Evolutionary conservation across 192 early-diverging fungal genomes (phyloP).

Genomic region (Gamsiella multidivaricata): DNA sequence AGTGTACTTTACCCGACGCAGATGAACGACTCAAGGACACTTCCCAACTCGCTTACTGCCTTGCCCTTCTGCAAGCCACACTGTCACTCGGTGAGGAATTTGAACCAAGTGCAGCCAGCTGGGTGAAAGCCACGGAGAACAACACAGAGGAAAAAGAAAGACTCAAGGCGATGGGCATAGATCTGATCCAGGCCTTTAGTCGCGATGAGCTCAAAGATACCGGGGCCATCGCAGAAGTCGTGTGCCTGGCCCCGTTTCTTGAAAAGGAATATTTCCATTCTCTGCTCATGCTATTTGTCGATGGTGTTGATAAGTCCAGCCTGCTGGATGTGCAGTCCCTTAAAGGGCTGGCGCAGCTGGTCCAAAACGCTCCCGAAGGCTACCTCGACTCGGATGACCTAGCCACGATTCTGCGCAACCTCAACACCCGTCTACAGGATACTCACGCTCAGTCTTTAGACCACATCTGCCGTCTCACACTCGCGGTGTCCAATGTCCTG

Average conservation of each 20-base stretch:
- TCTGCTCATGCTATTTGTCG: constrained; percentile 1
- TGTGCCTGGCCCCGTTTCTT: not conserved
- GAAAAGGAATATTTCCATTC: not conserved
- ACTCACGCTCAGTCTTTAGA: not conserved
- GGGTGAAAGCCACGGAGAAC: not conserved
- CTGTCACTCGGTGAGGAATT: not conserved
- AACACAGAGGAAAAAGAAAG: not conserved
- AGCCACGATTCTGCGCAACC: not conserved
- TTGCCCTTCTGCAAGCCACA: not conserved
- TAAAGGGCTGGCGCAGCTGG: not conserved
- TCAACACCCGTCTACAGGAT: constrained; percentile 2
- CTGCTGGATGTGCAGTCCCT: constrained; percentile 2
- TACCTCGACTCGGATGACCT: not conserved
- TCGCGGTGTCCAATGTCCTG: constrained; percentile 5
- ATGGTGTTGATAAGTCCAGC: not conserved
- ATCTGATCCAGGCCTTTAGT: constrained; percentile 2
- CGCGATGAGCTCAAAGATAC: constrained; percentile 3
- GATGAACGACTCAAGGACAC: not conserved
- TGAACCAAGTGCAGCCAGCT: not conserved
- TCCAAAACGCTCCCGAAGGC: not conserved
- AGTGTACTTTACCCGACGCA: constrained; percentile 2
- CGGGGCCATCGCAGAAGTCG: not conserved
- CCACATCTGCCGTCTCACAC: not conserved
- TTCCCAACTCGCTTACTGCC: constrained; percentile 8
- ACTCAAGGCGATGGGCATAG: not conserved